phyloP scores from a whole-genome alignment of 768 basidiomycete genomes.

The Boletus vermiculosoides region DNA sequence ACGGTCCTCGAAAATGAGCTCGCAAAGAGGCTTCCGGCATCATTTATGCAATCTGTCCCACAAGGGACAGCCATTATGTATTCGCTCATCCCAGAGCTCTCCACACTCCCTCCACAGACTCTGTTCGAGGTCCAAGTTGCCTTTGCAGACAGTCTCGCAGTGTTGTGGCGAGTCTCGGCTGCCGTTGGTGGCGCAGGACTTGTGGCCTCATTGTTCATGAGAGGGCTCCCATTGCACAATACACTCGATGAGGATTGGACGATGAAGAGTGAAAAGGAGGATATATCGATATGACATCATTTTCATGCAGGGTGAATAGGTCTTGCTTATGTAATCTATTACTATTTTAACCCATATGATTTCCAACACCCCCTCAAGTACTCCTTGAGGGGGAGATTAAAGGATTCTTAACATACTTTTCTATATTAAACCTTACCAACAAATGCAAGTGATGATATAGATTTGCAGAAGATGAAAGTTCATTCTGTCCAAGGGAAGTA shows the following conservation, averaged over 20 bases:
- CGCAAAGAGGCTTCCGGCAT: constrained; percentile 37
- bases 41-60: constrained; percentile 36
- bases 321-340: no score
- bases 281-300: background rate
- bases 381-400: no score
- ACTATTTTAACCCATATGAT: no score
- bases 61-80: constrained; percentile 42
- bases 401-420: no score
- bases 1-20: constrained; percentile 53
- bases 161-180: constrained; percentile 43
- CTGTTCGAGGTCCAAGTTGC: constrained; percentile 37
- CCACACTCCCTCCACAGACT: constrained; percentile 34
- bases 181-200: constrained; percentile 28
- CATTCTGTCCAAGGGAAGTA: no score
- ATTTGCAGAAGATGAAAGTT: no score
- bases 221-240: background rate
- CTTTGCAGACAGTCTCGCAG: constrained; percentile 39
- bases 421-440: no score
- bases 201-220: constrained; percentile 6
- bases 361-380: no score
- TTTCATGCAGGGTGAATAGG: no score
- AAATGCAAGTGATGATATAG: no score
- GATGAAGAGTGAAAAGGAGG: background rate
- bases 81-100: constrained; percentile 46
- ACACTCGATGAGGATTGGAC: constrained; percentile 7